A percentile compares a stretch with the other conserved stretches of the same genome.
phyloP scores from a whole-genome alignment of 176 grass and related monocot species.

The Miscanthus lutarioriparius region DNA sequence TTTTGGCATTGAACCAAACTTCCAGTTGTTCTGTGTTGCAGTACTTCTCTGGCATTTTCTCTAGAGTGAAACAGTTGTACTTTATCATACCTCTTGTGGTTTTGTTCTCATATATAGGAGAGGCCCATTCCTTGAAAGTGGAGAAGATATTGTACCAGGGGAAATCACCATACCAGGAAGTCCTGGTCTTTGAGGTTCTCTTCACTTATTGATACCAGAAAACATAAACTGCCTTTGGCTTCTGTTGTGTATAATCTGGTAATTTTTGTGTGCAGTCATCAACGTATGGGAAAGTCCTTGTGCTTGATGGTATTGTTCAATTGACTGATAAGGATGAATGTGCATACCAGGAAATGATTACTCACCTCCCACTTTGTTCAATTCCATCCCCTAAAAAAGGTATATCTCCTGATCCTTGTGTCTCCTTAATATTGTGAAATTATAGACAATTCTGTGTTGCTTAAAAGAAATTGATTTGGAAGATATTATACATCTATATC shows the following conservation, averaged over 20 bases:
- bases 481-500: no score
- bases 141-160: constrained; percentile 89
- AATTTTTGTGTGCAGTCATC: constrained; percentile 68
- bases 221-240: background rate
- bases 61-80: constrained; percentile 1
- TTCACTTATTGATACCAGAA: constrained; percentile 2
- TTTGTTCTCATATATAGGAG: constrained; percentile 60
- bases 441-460: background rate
- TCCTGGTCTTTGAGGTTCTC: constrained; percentile 89
- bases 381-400: constrained; percentile 95
- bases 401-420: constrained; percentile 38
- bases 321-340: constrained; percentile 99
- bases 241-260: constrained; percentile 30
- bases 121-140: constrained; percentile 90
- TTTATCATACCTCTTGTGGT: background rate
- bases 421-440: background rate
- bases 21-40: background rate
- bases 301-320: constrained; percentile 96
- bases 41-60: background rate
- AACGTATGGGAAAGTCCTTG: constrained; percentile 93
- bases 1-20: background rate
- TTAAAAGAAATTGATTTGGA: constrained; percentile 16
- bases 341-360: constrained; percentile 98
- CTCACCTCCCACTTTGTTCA: constrained; percentile 92
- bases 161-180: constrained; percentile 87